Base-by-base conservation (phyloP, 2,329 filamentous ascomycete genomes). In the Cladosporium halotolerans region DNA sequence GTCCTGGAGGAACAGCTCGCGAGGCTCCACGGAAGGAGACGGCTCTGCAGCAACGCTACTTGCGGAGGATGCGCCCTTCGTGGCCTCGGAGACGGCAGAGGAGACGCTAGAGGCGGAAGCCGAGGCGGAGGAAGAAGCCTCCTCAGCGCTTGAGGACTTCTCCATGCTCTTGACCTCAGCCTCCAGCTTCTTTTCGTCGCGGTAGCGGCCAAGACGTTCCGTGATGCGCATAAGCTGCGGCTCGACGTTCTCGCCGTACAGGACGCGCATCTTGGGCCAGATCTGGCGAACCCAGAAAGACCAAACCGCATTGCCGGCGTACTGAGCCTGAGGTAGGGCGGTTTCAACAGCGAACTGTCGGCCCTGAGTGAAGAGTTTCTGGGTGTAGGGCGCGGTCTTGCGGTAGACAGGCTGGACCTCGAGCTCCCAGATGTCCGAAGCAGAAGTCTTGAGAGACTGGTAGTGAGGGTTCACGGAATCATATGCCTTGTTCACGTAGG, bases 141-240 rank as follows among this genome's bases (percentile, higher is more conserved):
- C 57, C n/a, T 58, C 58, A n/a, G 60, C 41, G n/a, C 56, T 60
- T 14, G 61, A 65, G 7, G 60, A 63, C 38, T 53, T 60, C 68
- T 82, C 78, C 49, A 76, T 69, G 41, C 81, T 77, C 45, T 82
- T 78, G 40, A 81, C 72, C 14, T 76, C 79, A 34, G 80, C 78
- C 60, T 83, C 78, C 18, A 86, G 62, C 60, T 81, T 83, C 66
- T 81, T 82, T 16, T 81, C 81, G 62, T 80, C 78, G 59, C 78
- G 84, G 70, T 90, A 88, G 45, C 86, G 79, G 39, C 90, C 91
- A 9, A 99, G 79, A 43, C 91, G 84, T 73, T 96, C 87, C 10
- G 89, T 88, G 63, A 99, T 97, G 63, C 90, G 89, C 53, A 92
- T 81, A 11, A 99, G 79, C 70, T 99, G 95, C 11, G 95, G 95